These are phyloP conservation scores for Diaporthe ilicicola DNA, from an alignment of 2,329 filamentous ascomycete species.

Conservation along the genomic window DNA sequence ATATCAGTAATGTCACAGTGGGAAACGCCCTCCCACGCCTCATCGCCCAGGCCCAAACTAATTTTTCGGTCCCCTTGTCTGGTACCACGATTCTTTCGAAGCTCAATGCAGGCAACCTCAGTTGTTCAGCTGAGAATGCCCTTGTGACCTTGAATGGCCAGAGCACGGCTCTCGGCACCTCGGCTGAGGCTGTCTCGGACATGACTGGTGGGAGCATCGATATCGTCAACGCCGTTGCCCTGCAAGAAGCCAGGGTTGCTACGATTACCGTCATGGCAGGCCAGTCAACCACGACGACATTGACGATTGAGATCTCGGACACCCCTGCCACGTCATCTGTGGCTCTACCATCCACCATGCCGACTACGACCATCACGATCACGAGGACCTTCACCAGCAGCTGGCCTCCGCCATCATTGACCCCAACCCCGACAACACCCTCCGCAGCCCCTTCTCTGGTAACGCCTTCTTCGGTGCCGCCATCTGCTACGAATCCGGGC, in stretches of 20 bases:
- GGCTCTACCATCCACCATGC: slow-evolving; percentile 31
- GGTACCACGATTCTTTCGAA: slow-evolving; percentile 74
- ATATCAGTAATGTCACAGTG: slow-evolving; percentile 75
- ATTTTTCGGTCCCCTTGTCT: slow-evolving; percentile 81
- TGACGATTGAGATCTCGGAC: slow-evolving; percentile 40
- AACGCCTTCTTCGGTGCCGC: slow-evolving; percentile 34
- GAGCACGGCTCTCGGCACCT: slow-evolving; percentile 46
- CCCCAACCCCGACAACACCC: slow-evolving; percentile 40
- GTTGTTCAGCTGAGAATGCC: slow-evolving; percentile 86
- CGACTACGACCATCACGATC: slow-evolving; percentile 37
- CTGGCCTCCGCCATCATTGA: slow-evolving; percentile 30
- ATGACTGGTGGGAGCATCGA: slow-evolving; percentile 27
- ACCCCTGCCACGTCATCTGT: slow-evolving; percentile 24
- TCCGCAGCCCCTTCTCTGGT: slow-evolving; percentile 33
- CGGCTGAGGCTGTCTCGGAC: slow-evolving; percentile 39
- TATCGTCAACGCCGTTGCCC: slow-evolving; percentile 34
- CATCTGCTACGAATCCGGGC: slow-evolving; percentile 39
- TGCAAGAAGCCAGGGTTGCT: slow-evolving; percentile 39
- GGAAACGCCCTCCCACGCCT: slow-evolving; percentile 82
- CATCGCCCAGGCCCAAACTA: slow-evolving; percentile 68
- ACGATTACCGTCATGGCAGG: slow-evolving; percentile 45
- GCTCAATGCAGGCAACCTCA: slow-evolving; percentile 78
- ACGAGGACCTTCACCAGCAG: slow-evolving; percentile 41
- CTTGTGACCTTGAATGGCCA: slow-evolving; percentile 82
- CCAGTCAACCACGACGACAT: slow-evolving; percentile 44